Evolutionary conservation across 768 basidiomycete species (phyloP).

Genomic region (Xanthoconium stramineum): DNA sequence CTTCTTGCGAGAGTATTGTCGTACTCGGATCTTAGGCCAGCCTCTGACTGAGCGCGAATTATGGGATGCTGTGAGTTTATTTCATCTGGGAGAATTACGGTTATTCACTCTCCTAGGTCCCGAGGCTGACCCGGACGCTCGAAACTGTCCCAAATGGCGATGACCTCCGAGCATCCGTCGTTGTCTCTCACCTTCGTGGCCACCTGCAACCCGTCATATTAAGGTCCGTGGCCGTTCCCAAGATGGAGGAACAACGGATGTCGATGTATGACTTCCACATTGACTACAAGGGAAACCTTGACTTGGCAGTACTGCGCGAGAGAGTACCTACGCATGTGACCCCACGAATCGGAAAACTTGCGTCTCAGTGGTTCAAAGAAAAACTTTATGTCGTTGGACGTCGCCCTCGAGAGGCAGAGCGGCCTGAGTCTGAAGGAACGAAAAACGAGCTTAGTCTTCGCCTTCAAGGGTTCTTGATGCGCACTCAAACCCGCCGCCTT

Average conservation of each 20-base stretch:
- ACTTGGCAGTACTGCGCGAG: slow-evolving; percentile 56
- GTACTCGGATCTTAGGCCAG: slow-evolving; percentile 14
- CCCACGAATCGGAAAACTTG: slow-evolving; percentile 51
- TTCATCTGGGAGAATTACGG: not conserved
- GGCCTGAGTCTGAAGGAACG: slow-evolving; percentile 10
- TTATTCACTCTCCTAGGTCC: slow-evolving; percentile 13
- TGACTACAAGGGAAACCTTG: slow-evolving; percentile 41
- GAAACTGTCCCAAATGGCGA: slow-evolving; percentile 24
- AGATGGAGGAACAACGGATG: not conserved
- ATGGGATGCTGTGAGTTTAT: slow-evolving; percentile 26
- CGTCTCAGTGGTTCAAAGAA: slow-evolving; percentile 52
- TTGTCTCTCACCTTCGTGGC: slow-evolving; percentile 20
- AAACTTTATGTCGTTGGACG: slow-evolving; percentile 52
- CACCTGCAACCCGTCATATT: slow-evolving; percentile 9
- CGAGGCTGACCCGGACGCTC: slow-evolving; percentile 17
- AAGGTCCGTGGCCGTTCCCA: slow-evolving; percentile 4
- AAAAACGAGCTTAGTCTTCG: slow-evolving; percentile 13
- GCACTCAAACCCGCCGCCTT: slow-evolving; percentile 11
- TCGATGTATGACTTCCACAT: not conserved
- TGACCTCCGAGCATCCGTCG: slow-evolving; percentile 14
- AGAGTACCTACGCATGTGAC: slow-evolving; percentile 63
- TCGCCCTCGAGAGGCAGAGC: slow-evolving; percentile 18
- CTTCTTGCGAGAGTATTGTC: slow-evolving; percentile 36
- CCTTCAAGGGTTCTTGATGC: slow-evolving; percentile 22
- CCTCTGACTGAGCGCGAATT: slow-evolving; percentile 23